phyloP scores from a whole-genome alignment of 257 asterid genomes.

The Anisodus acutangulus region DNA sequence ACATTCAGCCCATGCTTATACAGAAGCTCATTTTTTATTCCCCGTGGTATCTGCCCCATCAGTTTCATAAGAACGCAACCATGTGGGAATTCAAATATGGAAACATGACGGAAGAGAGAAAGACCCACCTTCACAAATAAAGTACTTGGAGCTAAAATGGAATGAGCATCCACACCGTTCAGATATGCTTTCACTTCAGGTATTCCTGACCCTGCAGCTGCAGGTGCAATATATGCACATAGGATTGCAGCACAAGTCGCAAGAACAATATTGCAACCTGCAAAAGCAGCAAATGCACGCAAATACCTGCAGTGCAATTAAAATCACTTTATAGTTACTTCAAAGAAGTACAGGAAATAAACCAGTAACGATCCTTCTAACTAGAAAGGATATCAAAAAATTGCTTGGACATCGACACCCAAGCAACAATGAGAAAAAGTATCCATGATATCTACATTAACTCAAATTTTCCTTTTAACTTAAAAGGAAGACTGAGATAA shows the following conservation, averaged over 20 bases:
- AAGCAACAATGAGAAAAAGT: background rate
- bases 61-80: slow-evolving; percentile 11
- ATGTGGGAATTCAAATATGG: background rate
- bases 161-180: slow-evolving; percentile 93
- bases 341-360: slow-evolving; percentile 31
- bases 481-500: background rate
- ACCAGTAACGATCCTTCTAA: slow-evolving; percentile 1
- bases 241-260: slow-evolving; percentile 75
- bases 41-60: background rate
- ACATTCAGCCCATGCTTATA: background rate
- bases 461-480: background rate
- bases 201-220: slow-evolving; percentile 99
- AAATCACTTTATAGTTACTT: slow-evolving; percentile 35
- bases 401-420: background rate
- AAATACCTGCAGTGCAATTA: slow-evolving; percentile 59
- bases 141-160: slow-evolving; percentile 96
- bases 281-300: slow-evolving; percentile 63
- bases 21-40: background rate
- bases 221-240: slow-evolving; percentile 92
- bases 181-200: slow-evolving; percentile 99
- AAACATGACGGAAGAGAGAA: slow-evolving; percentile 16
- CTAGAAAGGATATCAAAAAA: slow-evolving; percentile 1
- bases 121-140: slow-evolving; percentile 79
- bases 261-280: slow-evolving; percentile 65
- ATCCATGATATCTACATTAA: background rate